Base-by-base conservation (phyloP, 2,329 filamentous ascomycete genomes). In the Westerdykella ornata region DNA sequence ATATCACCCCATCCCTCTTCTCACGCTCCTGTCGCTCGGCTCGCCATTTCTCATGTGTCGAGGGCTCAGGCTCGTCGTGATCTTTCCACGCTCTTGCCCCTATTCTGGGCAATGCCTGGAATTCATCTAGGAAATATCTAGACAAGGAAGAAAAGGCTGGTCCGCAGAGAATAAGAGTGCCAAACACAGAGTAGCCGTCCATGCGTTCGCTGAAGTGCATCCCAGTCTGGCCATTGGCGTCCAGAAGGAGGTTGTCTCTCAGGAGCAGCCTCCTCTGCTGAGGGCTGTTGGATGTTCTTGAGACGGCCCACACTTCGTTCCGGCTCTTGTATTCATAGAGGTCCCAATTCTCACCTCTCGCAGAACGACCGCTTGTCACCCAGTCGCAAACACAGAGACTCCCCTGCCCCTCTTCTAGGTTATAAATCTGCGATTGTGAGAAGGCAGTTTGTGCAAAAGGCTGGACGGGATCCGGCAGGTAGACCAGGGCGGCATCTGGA, bases 381-480 rank as follows among this genome's bases (percentile, higher is more conserved):
- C 92, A 98, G 65, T 98, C 92, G 35, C 95, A 71, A 2, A 94
- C 75, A 59, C 88, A 94, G 12, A 97, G 68, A 31, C 83, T 68
- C 6, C 64, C 42, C 56, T 65, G 37, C 71, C 71, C 38, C 83
- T 66, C 28, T n/a, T 57, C 40, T 9, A 70, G 40, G 26, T 76
- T 76, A 65, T 96, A 96, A 15, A 80, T 76, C 65, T 97, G 92
- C 13, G 72, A 75, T 67, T 97, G 92, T 53, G 84, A 79, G 66
- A 95, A 97, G 33, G 84, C 78, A 57, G 87, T 94, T 47, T 79
- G 77, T 46, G 80, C 81, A 62, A 94, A 97, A 0, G 92, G 92
- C 62, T 96, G 90, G 3, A 94, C 85, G 1, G 92, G 92, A 62
- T 98, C 92, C 0, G 92, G 92, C 9, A 97, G 76, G 46, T 81